Evolutionary conservation across 2,329 filamentous ascomycete genomes (phyloP).

Genomic region (Oidium heveae): DNA sequence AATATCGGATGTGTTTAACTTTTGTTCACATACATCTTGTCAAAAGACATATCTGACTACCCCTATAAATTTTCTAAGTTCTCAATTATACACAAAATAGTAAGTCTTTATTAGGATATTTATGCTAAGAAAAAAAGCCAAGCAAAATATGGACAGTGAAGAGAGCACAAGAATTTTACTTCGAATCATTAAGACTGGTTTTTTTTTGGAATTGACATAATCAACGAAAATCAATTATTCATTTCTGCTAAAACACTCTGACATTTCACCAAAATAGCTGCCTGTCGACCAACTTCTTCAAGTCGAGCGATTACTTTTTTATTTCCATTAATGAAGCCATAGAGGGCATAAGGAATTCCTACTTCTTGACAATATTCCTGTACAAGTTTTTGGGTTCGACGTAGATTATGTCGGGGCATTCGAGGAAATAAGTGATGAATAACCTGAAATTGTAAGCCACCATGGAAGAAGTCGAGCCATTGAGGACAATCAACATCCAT

Average conservation of each 20-base stretch:
- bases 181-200: not conserved
- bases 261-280: slow-evolving; percentile 51
- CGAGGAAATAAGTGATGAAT: slow-evolving; percentile 71
- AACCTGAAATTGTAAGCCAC: slow-evolving; percentile 71
- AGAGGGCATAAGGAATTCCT: slow-evolving; percentile 61
- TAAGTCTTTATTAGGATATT: not conserved
- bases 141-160: not conserved
- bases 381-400: slow-evolving; percentile 48
- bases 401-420: slow-evolving; percentile 64
- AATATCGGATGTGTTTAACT: no score
- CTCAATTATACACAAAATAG: not conserved
- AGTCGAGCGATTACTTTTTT: slow-evolving; percentile 53
- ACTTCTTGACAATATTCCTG: slow-evolving; percentile 63
- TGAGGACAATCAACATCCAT: slow-evolving; percentile 79
- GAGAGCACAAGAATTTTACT: not conserved
- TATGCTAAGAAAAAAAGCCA: not conserved
- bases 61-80: not conserved
- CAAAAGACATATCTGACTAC: no score
- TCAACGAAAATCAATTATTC: slow-evolving; percentile 2
- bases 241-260: slow-evolving; percentile 22
- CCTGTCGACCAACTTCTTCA: slow-evolving; percentile 57
- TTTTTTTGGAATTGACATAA: not conserved
- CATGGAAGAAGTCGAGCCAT: slow-evolving; percentile 78
- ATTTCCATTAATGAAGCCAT: slow-evolving; percentile 67
- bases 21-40: no score